Conservation (phyloP, 2,329 filamentous ascomycete genomes). For the Venturia asperata region DNA sequence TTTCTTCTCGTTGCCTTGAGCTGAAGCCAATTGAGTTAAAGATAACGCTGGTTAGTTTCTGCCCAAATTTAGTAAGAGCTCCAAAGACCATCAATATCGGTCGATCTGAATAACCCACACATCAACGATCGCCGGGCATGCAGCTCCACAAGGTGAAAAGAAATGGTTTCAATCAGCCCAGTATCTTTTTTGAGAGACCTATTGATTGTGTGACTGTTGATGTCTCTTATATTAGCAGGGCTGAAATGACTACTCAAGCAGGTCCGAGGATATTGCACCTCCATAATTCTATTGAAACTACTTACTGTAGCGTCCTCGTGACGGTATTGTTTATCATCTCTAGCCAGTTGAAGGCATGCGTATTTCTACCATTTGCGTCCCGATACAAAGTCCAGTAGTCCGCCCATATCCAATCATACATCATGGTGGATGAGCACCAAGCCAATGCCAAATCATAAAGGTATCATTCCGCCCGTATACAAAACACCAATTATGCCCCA, state of each 20-base stretch:
- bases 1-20: too few relatives aligned
- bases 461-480: background rate
- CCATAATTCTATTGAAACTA: constrained; percentile 1
- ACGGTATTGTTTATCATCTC: background rate
- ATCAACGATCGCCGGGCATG: background rate
- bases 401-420: constrained; percentile 2
- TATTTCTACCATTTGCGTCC: background rate
- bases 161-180: too few relatives aligned
- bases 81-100: background rate
- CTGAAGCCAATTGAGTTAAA: too few relatives aligned
- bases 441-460: background rate
- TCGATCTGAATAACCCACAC: background rate
- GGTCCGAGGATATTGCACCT: background rate
- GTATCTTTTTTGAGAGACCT: too few relatives aligned
- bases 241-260: background rate
- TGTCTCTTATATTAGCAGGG: background rate
- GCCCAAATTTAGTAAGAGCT: background rate
- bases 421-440: constrained; percentile 12
- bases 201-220: too few relatives aligned
- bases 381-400: background rate
- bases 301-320: background rate
- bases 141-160: too few relatives aligned
- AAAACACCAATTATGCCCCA: background rate
- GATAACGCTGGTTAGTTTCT: background rate
- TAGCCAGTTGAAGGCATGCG: constrained; percentile 14